phyloP scores from a whole-genome alignment of 108 stramenopile genomes.

The Cyclotella atomus region DNA sequence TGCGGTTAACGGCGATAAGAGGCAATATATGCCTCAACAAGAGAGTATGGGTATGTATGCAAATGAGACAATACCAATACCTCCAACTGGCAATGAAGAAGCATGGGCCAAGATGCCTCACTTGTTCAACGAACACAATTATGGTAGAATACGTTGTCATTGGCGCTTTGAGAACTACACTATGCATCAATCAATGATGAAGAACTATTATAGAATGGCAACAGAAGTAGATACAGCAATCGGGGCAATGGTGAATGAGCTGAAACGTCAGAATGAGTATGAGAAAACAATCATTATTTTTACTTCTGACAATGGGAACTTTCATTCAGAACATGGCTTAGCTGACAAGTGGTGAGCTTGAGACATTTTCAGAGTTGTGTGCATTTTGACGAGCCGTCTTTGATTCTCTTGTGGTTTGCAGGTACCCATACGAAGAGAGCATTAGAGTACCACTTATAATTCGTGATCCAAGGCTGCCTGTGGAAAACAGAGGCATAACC shows the following conservation, averaged over 20 bases:
- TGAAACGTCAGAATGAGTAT: constrained; percentile 55
- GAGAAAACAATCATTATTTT: constrained; percentile 81
- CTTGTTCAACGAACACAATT: constrained; percentile 63
- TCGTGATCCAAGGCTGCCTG: constrained; percentile 79
- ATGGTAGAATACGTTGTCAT: constrained; percentile 66
- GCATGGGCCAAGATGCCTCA: constrained; percentile 55
- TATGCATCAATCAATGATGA: constrained; percentile 67
- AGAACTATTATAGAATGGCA: constrained; percentile 79
- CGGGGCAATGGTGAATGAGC: constrained; percentile 63
- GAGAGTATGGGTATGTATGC: constrained; percentile 52
- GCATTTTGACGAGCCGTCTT: too few species aligned
- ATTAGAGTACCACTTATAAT: constrained; percentile 85
- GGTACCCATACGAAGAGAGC: constrained; percentile 80
- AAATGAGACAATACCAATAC: constrained; percentile 59
- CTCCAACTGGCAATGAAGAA: constrained; percentile 47
- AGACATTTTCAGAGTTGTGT: too few species aligned
- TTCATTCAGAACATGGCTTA: constrained; percentile 65
- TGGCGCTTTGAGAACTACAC: constrained; percentile 58
- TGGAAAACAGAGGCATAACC: constrained; percentile 49
- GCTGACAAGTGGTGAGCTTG: constrained; percentile 53
- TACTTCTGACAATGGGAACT: constrained; percentile 87
- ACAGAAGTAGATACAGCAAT: constrained; percentile 45
- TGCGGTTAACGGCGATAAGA: constrained; percentile 39
- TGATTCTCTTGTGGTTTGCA: too few species aligned
- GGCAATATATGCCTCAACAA: constrained; percentile 62